A percentile compares a stretch with the other conserved stretches of the same genome.
Evolutionary conservation across 192 early-diverging fungal genomes (phyloP).

Genomic region (Umbelopsis ramanniana): DNA sequence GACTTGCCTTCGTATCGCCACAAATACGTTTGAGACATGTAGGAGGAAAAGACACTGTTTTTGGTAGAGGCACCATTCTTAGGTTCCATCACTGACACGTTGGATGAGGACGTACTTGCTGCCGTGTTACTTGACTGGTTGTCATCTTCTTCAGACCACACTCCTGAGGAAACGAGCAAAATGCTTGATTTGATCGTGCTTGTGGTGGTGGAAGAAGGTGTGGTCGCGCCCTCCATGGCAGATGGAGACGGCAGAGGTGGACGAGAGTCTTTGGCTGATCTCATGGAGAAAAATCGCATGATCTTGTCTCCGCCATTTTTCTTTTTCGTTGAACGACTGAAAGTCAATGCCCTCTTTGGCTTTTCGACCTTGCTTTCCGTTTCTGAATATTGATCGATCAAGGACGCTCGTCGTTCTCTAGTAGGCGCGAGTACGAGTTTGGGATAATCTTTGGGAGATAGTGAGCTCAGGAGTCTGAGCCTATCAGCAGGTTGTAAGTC

Average conservation of each 20-base stretch:
- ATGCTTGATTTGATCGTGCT: constrained; percentile 2
- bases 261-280: not conserved
- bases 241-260: not conserved
- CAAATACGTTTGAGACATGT: not conserved
- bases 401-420: not conserved
- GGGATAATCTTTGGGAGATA: not conserved
- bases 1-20: constrained; percentile 16
- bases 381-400: not conserved
- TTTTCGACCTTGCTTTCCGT: not conserved
- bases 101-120: constrained; percentile 9
- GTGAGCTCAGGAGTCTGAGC: not conserved
- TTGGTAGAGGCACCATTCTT: not conserved
- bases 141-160: constrained; percentile 9
- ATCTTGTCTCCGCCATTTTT: not conserved
- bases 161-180: constrained; percentile 8
- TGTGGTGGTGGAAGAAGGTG: not conserved
- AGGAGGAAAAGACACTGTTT: not conserved
- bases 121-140: constrained; percentile 7
- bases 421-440: not conserved
- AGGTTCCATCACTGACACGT: not conserved
- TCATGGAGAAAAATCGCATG: constrained; percentile 9
- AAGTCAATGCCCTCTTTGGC: constrained; percentile 2
- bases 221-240: not conserved
- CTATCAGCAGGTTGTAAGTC: not conserved
- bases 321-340: not conserved